Base-by-base conservation (phyloP, 805 yeast species). In the Zygosaccharomyces siamensis region DNA sequence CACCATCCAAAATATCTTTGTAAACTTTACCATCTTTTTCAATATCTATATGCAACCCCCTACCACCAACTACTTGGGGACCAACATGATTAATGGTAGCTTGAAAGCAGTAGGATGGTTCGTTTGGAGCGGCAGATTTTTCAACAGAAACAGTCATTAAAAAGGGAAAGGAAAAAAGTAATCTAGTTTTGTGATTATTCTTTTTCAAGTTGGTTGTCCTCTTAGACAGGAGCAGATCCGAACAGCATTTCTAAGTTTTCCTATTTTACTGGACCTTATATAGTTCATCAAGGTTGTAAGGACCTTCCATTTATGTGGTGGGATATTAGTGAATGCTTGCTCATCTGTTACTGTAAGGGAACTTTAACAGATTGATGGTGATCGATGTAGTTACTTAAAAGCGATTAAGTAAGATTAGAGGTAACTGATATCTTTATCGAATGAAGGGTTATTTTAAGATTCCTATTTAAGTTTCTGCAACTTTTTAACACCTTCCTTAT, bases 51-150 rank as follows among this genome's bases (percentile, higher is more conserved):
- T 62, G 62, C 46, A 63, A 53, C 21, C 79, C 80, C 43, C 69
- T 62, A 31, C 78, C 77, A n/a, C 62, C 69, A 32, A 73, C 66
- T 43, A 72, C 72, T 49, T 67, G 69, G 5, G 74, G 72, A 31
- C 69, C 66, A 47, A 60, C 62, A 52, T 68, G 63, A 52, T 59
- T 58, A 45, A 76, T 59, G 44, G 67, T 60, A 31, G 67, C 72
- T 63, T 74, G 79, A 64, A 75, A 74, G 39, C 72, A 65, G 58
- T 70, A 63, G 7, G 77, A 72, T 10, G 55, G 58, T 49, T 47
- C 50, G 46, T n/a, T 47, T 44, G 43, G 14, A 20, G 7, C 26
- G 7, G 28, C 24, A 11, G 37, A 24, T 20, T 43, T 31, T 23
- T 23, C 33, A 36, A 43, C 16, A n/a, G 36, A 42, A 18, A 42